Conservation (phyloP, 108 stramenopile species). For the Stephanodiscus triporus region DNA sequence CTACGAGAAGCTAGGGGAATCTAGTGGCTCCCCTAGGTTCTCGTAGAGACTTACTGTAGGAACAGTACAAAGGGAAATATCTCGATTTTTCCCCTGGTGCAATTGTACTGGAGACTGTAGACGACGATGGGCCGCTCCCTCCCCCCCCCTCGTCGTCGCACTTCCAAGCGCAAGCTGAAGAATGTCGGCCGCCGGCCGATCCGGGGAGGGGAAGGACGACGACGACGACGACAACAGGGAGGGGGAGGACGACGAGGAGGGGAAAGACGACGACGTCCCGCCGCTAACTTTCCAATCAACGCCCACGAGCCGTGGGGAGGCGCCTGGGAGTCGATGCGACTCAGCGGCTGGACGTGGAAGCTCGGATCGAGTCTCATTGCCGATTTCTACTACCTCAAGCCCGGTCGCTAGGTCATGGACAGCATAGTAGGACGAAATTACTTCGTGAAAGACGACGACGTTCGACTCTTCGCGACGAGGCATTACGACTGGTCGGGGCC, state of each 20-base stretch:
- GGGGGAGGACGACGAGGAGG: not conserved
- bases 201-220: too few relatives aligned
- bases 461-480: conserved; percentile 35
- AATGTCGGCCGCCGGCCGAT: too few relatives aligned
- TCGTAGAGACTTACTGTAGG: too few relatives aligned
- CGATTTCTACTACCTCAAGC: conserved; percentile 45
- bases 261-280: conserved; percentile 13
- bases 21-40: too few relatives aligned
- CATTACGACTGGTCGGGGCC: conserved; percentile 41
- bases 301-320: conserved; percentile 27
- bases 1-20: too few relatives aligned
- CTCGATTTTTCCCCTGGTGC: too few relatives aligned
- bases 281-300: not conserved
- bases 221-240: too few relatives aligned
- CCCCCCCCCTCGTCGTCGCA: too few relatives aligned
- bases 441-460: conserved; percentile 25
- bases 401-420: conserved; percentile 20
- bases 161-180: too few relatives aligned
- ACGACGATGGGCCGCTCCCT: too few relatives aligned
- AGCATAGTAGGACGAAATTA: conserved; percentile 37
- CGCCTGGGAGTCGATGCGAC: conserved; percentile 34
- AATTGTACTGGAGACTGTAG: too few relatives aligned
- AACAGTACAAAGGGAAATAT: too few relatives aligned
- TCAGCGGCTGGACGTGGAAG: conserved; percentile 46
- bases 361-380: conserved; percentile 30